Base-by-base conservation (phyloP, 1,139 yeast species). In the Pichia sp. region DNA sequence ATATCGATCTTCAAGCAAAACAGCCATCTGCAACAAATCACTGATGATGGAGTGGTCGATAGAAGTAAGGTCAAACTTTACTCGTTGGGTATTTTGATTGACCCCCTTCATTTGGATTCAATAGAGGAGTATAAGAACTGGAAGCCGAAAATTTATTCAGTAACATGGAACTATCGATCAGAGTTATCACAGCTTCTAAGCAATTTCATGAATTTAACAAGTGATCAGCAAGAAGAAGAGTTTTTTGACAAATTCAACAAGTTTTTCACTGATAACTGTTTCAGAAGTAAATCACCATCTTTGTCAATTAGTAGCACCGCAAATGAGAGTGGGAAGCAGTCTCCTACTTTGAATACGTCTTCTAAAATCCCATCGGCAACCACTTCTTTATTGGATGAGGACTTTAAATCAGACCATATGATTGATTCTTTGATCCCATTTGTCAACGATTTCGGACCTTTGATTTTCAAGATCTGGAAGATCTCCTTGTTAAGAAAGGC, bases 401-500 rank as follows among this genome's bases (percentile, higher is more conserved):
- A 49, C 15, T 40, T 56, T 3, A 57, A 57, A 15, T 60, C 58
- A 31, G 66, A 75, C 58, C 90, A 85, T 63, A 79, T 83, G 58
- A 70, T 84, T 26, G 72, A 75, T 45, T 71, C 77, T 10, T 68
- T 84, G 16, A 75, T 79, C 2, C 67, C 72, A 8, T 69, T 84
- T 44, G 66, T 86, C 49, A 74, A 77, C 44, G 67, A 70, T 7
- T 72, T 87, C 55, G 97, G 97, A 0, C 95, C 97, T 0, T 70
- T 87, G 49, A 73, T 87, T 2, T 88, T 87, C 64, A 80, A 80
- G 30, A 68, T 87, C 5, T 89, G 88, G 84, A 87, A 86, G 67
- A 76, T 84, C 41, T 79, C 85, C 5, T 68, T 90, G 40, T 67
- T 87, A 36, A 73, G 95, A 23, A 79, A 84, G 58, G 75, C 84